These are phyloP conservation scores for Isatis lusitanica DNA, from an alignment of 441 rosid genomes.

Conservation along the genomic window DNA sequence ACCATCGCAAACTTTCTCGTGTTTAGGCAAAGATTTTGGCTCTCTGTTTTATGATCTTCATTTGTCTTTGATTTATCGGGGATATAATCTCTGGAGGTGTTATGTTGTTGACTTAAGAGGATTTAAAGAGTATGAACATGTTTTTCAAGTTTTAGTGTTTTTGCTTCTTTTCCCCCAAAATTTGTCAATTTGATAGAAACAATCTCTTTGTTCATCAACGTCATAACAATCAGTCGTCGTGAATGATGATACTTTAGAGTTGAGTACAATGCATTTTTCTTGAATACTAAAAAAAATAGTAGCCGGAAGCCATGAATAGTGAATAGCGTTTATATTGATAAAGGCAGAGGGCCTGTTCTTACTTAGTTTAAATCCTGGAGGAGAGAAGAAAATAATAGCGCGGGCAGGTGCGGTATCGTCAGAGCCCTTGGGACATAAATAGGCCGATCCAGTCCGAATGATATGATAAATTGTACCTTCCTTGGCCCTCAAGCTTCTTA, in stretches of 20 bases:
- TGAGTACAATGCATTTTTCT: too few relatives aligned
- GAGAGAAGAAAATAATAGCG: not conserved
- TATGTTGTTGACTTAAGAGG: conserved; percentile 5
- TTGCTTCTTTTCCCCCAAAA: not conserved
- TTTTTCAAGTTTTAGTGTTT: not conserved
- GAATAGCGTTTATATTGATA: too few relatives aligned
- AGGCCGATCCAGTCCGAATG: not conserved
- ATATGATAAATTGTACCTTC: not conserved
- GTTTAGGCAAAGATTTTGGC: conserved; percentile 21
- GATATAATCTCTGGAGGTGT: not conserved
- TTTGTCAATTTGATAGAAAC: not conserved
- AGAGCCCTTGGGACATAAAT: not conserved
- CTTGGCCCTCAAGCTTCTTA: conserved; percentile 24
- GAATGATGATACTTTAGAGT: too few relatives aligned
- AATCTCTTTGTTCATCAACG: not conserved
- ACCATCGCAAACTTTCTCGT: not conserved
- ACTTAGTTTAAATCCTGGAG: not conserved
- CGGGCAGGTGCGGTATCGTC: not conserved
- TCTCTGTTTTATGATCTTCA: not conserved
- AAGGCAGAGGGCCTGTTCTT: not conserved
- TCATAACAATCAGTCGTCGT: not conserved
- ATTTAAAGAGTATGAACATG: conserved; percentile 4
- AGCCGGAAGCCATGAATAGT: too few relatives aligned
- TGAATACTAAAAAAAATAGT: too few relatives aligned
- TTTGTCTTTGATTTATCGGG: conserved; percentile 13